These are phyloP conservation scores for Calonectria pseudoreteaudii DNA, from an alignment of 2,329 filamentous ascomycete genomes.

Conservation along the genomic window DNA sequence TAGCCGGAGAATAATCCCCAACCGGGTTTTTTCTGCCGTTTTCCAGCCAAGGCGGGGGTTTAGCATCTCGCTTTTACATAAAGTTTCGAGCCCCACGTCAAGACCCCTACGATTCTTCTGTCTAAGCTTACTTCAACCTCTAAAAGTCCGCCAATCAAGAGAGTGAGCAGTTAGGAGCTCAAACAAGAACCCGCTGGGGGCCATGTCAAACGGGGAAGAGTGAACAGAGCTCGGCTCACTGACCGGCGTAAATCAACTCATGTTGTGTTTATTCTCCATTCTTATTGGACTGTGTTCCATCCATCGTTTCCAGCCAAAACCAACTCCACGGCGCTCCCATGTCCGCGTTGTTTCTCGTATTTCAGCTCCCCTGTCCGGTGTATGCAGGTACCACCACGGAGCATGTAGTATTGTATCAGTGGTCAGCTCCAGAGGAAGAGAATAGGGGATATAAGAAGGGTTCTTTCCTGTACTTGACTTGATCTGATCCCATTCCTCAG, in stretches of 20 bases:
- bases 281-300: slow-evolving; percentile 9
- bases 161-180: slow-evolving; percentile 15
- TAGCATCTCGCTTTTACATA: not conserved
- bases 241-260: not conserved
- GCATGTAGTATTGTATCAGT: not conserved
- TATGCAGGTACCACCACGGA: not conserved
- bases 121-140: slow-evolving; percentile 6
- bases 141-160: slow-evolving; percentile 31
- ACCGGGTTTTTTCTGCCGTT: not conserved
- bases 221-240: not conserved
- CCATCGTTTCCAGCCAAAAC: not conserved
- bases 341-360: not conserved
- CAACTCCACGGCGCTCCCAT: not conserved
- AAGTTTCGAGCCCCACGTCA: slow-evolving; percentile 23
- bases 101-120: slow-evolving; percentile 11
- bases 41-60: not conserved
- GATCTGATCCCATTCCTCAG: not conserved
- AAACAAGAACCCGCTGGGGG: slow-evolving; percentile 24
- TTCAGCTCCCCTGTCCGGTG: not conserved
- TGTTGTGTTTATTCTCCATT: not conserved
- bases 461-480: not conserved
- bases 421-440: not conserved
- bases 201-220: slow-evolving; percentile 11
- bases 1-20: not conserved
- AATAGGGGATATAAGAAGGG: slow-evolving; percentile 20